Conservation (phyloP, 768 basidiomycete genomes). For the Kwoniella shandongensis region DNA sequence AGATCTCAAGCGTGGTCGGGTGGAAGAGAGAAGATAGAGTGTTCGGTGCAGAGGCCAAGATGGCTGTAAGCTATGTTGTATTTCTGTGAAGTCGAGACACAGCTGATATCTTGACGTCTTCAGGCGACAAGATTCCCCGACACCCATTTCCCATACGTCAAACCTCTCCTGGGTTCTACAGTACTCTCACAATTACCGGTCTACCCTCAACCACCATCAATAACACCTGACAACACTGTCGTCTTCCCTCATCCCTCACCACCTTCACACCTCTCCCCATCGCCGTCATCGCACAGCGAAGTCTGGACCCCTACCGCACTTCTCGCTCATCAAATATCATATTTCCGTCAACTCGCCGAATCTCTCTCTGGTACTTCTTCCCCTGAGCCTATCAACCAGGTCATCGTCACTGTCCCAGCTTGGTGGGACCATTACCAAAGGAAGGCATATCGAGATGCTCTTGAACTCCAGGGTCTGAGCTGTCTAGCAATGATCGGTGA, state of each 20-base stretch:
- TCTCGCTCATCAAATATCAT: constrained; percentile 87
- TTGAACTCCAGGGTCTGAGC: constrained; percentile 83
- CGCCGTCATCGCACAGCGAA: constrained; percentile 46
- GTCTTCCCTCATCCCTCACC: constrained; percentile 45
- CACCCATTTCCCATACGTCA: constrained; percentile 81
- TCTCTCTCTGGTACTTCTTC: constrained; percentile 49
- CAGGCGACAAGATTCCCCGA: constrained; percentile 90
- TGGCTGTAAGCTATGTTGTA: constrained; percentile 66
- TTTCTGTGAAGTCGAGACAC: too few relatives aligned
- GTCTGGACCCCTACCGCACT: constrained; percentile 83
- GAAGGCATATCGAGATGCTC: constrained; percentile 84
- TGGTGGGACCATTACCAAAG: constrained; percentile 89
- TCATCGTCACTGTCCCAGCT: constrained; percentile 84
- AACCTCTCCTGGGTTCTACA: constrained; percentile 68
- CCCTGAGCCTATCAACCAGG: constrained; percentile 75
- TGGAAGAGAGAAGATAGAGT: constrained; percentile 86
- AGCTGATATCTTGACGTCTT: background rate
- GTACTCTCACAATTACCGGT: constrained; percentile 30
- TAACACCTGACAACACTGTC: constrained; percentile 37
- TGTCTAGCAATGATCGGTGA: constrained; percentile 86
- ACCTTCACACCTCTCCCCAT: constrained; percentile 35
- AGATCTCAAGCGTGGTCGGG: constrained; percentile 82
- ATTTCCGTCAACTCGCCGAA: constrained; percentile 86
- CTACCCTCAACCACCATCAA: constrained; percentile 46
- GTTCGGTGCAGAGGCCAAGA: constrained; percentile 85